These are phyloP conservation scores for Umbelopsis sp. DNA, from an alignment of 371 early-diverging fungal species.

Conservation along the genomic window DNA sequence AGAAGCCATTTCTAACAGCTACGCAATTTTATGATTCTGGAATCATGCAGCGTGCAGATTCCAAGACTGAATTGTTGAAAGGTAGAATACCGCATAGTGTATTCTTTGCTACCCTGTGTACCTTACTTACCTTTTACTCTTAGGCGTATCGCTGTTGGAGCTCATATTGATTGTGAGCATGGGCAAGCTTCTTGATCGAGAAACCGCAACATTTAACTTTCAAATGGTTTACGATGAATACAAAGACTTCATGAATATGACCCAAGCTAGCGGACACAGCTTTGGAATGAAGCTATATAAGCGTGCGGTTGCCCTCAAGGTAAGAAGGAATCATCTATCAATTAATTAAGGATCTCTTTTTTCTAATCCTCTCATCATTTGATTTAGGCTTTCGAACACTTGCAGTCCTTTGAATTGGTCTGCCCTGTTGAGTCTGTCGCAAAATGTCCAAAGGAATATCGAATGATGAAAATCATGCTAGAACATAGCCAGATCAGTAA, in stretches of 20 bases:
- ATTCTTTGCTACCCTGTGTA: background rate
- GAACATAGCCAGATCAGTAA: constrained; percentile 74
- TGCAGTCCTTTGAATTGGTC: constrained; percentile 73
- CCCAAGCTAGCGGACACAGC: constrained; percentile 57
- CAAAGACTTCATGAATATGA: constrained; percentile 73
- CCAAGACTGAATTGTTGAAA: constrained; percentile 66
- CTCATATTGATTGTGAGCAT: constrained; percentile 81
- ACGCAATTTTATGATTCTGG: constrained; percentile 52
- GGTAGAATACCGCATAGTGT: constrained; percentile 32
- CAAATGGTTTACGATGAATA: constrained; percentile 94
- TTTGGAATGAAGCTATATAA: constrained; percentile 76
- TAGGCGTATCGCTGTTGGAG: constrained; percentile 79
- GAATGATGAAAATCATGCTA: constrained; percentile 80
- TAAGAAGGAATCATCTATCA: constrained; percentile 27
- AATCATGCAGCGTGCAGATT: constrained; percentile 54
- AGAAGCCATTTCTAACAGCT: constrained; percentile 47
- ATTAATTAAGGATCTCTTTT: constrained; percentile 10
- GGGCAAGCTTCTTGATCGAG: constrained; percentile 68
- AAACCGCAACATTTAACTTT: constrained; percentile 82
- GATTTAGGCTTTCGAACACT: constrained; percentile 72
- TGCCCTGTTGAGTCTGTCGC: constrained; percentile 60
- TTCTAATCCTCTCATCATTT: background rate
- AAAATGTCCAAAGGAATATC: constrained; percentile 82
- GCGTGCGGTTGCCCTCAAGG: constrained; percentile 83
- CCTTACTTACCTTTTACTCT: background rate